Evolutionary conservation across 2,329 filamentous ascomycete species (phyloP).

Genomic region (Coleophoma crateriformis): DNA sequence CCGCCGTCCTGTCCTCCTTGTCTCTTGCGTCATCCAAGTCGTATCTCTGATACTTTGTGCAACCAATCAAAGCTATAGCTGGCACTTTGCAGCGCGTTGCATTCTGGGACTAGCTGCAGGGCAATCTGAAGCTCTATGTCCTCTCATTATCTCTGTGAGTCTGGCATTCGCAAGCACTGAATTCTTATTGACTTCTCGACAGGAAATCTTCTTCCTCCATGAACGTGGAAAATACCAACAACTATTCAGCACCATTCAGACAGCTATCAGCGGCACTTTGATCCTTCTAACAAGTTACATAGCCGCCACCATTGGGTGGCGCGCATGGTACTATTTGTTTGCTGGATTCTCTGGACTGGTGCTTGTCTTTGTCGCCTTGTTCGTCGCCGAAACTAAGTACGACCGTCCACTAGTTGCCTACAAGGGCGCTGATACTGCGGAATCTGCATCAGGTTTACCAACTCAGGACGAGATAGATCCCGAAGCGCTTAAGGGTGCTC

Average conservation of each 20-base stretch:
- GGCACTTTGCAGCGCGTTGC: conserved; percentile 23
- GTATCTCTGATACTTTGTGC: conserved; percentile 20
- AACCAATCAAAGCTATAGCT: conserved; percentile 13
- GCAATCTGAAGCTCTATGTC: conserved; percentile 13
- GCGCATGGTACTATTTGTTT: neutral
- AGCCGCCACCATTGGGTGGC: neutral
- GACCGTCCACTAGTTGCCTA: neutral
- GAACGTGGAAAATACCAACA: neutral
- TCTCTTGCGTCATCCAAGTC: conserved; percentile 22
- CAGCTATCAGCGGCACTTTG: neutral
- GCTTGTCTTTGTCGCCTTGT: conserved; percentile 30
- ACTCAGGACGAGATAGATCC: too few relatives aligned
- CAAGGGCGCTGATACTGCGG: neutral
- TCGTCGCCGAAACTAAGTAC: conserved; percentile 34
- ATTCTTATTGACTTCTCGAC: neutral
- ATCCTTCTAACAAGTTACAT: neutral
- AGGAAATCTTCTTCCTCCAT: neutral
- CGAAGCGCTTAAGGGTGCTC: too few relatives aligned
- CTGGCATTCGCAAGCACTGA: neutral
- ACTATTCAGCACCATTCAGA: neutral
- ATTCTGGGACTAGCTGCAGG: conserved; percentile 24
- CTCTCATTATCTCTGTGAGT: conserved; percentile 4
- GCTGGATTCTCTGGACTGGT: conserved; percentile 16
- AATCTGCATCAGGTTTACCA: too few relatives aligned
- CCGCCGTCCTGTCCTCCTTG: conserved; percentile 10